Base-by-base conservation (phyloP, 441 rosid genomes). In the Croton laevigatus region DNA sequence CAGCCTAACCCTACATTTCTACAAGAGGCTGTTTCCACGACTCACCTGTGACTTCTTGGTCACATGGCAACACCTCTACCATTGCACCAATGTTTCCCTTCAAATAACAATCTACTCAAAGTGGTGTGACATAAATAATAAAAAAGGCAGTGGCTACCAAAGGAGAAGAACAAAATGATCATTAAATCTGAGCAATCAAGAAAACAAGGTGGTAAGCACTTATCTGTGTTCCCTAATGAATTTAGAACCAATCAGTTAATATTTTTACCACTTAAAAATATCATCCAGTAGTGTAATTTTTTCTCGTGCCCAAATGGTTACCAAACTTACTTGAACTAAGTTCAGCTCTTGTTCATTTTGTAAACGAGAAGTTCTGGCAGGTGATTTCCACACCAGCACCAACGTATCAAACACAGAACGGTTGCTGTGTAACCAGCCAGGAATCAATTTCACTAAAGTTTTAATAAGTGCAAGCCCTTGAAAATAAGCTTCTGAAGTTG, bases 401-500 rank as follows among this genome's bases (percentile, higher is more conserved):
- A 96, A 77, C 32, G 96, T 84, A 80, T 96, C 98, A 86, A 93
- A 93, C 71, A 96, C 98, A 51, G 52, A 44, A 66, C 81, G 88
- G 68, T 96, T 96, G 79, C 85, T 89, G 81, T 89, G 98, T 85
- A 96, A 82, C 99, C 99, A 96, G 62, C 85, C 79, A 70, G 97
- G 98, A 73, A 96, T 81, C 81, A 93, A 77, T 72, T 93, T 96
- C 73, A 90, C 97, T 88, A 96, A 79, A 22, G 90, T 88, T 80
- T 96, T 96, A 77, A 93, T 75, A 58, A 96, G 97, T 67, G 89
- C 88, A 77, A 96, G 99, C 71, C 99, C 98, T 80, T 87, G 93
- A 83, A 96, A 96, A 82, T 96, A 90, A 46, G 92, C 92, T 82
- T 89, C 96, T 51, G 88, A 83, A 71, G 85, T 76, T 62, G 84